Percentiles rank a stretch among this genome's conserved stretches.
These are phyloP conservation scores for Plasmopara halstedii DNA, from an alignment of 352 stramenopile genomes.

Conservation along the genomic window DNA sequence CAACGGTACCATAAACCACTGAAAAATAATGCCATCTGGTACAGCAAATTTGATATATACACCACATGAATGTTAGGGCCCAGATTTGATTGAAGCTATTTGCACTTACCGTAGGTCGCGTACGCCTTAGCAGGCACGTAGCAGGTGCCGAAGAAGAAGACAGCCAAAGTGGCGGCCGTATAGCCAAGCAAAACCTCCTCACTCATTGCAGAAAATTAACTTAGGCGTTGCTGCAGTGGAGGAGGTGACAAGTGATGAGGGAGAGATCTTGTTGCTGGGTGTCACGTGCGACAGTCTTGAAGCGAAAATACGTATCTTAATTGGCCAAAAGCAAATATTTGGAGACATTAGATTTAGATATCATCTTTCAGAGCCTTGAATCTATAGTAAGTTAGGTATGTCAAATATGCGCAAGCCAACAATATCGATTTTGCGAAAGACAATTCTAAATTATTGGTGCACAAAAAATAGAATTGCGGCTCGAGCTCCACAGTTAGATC, in stretches of 20 bases:
- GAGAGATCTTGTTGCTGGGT: constrained; percentile 1
- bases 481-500: too few relatives aligned
- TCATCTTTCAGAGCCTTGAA: too few relatives aligned
- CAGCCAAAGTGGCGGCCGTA: constrained; percentile 44
- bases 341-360: background rate
- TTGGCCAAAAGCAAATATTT: background rate
- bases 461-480: too few relatives aligned
- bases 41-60: constrained; percentile 10
- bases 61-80: constrained; percentile 3
- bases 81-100: background rate
- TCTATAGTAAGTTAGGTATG: too few relatives aligned
- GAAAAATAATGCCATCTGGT: constrained; percentile 80
- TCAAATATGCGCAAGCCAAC: too few relatives aligned
- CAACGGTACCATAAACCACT: constrained; percentile 77
- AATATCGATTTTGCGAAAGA: too few relatives aligned
- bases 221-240: background rate
- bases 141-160: constrained; percentile 82
- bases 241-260: constrained; percentile 1
- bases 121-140: constrained; percentile 82
- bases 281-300: too few relatives aligned
- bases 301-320: background rate
- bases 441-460: too few relatives aligned
- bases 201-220: constrained; percentile 9
- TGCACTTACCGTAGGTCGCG: constrained; percentile 57
- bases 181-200: constrained; percentile 48